phyloP scores from a whole-genome alignment of 2,329 filamentous ascomycete genomes.

The Hypoxylon sp. region DNA sequence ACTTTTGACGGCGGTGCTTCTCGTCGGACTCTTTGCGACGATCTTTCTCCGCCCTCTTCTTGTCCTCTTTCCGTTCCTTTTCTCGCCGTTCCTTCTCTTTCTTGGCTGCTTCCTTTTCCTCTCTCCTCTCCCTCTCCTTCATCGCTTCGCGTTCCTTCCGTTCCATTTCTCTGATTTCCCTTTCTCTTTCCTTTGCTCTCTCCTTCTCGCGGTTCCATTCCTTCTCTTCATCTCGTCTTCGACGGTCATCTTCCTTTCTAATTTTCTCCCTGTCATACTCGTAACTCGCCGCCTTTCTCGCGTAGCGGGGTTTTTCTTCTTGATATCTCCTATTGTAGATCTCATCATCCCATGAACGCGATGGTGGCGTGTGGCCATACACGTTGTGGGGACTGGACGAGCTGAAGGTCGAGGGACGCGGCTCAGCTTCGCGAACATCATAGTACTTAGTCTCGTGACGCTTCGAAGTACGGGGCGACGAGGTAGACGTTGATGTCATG shows the following conservation, averaged over 20 bases:
- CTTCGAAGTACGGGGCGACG: conserved; percentile 61
- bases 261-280: conserved; percentile 59
- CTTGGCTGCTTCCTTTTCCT: conserved; percentile 56
- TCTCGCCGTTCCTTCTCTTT: conserved; percentile 53
- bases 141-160: conserved; percentile 49
- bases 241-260: conserved; percentile 58
- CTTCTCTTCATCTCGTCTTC: conserved; percentile 55
- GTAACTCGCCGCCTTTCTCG: conserved; percentile 65
- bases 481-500: conserved; percentile 61
- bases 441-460: conserved; percentile 56
- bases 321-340: conserved; percentile 53
- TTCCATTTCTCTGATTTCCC: conserved; percentile 40
- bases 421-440: conserved; percentile 68
- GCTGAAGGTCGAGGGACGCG: conserved; percentile 60
- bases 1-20: conserved; percentile 49
- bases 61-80: conserved; percentile 41
- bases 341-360: conserved; percentile 65
- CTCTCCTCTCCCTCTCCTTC: conserved; percentile 53
- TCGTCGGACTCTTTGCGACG: conserved; percentile 52
- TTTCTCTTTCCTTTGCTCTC: conserved; percentile 47
- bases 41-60: conserved; percentile 52
- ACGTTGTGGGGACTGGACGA: conserved; percentile 50
- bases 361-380: conserved; percentile 55
- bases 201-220: conserved; percentile 51
- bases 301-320: conserved; percentile 61